Evolutionary conservation across 345 rosid species (phyloP).

Genomic region (Moricandia moricandioides): DNA sequence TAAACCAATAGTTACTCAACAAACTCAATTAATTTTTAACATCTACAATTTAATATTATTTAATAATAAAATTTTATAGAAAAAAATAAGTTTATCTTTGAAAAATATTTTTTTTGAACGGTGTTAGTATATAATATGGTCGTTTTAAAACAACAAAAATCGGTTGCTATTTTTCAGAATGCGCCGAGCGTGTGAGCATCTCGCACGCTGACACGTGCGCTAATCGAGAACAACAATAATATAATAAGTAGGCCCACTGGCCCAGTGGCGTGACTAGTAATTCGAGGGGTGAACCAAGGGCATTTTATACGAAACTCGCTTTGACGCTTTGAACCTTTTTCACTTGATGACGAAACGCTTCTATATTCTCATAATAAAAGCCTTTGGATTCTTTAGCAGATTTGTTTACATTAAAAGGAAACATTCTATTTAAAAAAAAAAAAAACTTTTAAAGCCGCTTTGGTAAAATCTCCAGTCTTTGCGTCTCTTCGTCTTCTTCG

Average conservation of each 20-base stretch:
- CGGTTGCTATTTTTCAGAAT: constrained; percentile 15
- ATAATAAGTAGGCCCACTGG: neutral
- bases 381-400: constrained; percentile 38
- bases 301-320: neutral
- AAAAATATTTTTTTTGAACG: too few species aligned
- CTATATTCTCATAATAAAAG: neutral
- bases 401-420: constrained; percentile 7
- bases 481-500: constrained; percentile 39
- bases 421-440: neutral
- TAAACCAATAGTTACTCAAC: too few species aligned
- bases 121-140: too few species aligned
- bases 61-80: too few species aligned
- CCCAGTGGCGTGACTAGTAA: constrained; percentile 10
- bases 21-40: too few species aligned
- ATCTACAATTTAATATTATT: too few species aligned
- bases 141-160: neutral
- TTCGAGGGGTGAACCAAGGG: neutral
- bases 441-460: neutral
- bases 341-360: constrained; percentile 20
- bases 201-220: constrained; percentile 13
- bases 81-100: too few species aligned
- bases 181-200: constrained; percentile 4
- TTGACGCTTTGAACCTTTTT: neutral
- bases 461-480: constrained; percentile 3
- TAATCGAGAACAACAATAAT: neutral